Conservation (phyloP, 495 filamentous ascomycete genomes). For the Penicillium atrosanguineum region DNA sequence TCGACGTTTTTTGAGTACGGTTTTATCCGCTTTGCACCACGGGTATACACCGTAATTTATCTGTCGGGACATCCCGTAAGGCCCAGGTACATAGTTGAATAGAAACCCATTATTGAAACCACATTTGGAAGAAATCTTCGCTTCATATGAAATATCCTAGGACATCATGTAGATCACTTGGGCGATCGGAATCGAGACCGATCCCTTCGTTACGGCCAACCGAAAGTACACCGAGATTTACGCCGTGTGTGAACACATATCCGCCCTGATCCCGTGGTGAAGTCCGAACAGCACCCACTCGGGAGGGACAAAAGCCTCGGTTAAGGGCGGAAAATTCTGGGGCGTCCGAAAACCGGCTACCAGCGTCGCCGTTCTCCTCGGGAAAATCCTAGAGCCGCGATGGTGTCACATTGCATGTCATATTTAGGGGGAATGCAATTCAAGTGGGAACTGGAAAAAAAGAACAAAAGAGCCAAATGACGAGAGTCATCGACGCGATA, state of each 20-base stretch:
- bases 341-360: slow-evolving; percentile 10
- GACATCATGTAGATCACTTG: background rate
- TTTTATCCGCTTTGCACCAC: slow-evolving; percentile 37
- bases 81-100: background rate
- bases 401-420: slow-evolving; percentile 5
- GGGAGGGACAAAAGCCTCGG: slow-evolving; percentile 12
- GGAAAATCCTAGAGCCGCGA: slow-evolving; percentile 12
- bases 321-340: slow-evolving; percentile 32
- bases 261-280: slow-evolving; percentile 1
- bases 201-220: background rate
- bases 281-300: slow-evolving; percentile 10
- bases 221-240: background rate
- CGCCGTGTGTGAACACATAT: background rate
- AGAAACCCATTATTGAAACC: background rate
- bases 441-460: too few species aligned
- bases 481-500: background rate
- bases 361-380: slow-evolving; percentile 15
- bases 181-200: background rate
- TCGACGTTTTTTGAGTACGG: slow-evolving; percentile 58
- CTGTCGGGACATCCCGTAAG: slow-evolving; percentile 40
- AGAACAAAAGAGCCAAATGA: background rate
- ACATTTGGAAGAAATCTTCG: background rate
- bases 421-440: too few species aligned
- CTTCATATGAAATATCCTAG: background rate
- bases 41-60: slow-evolving; percentile 53